Conservation (phyloP, 441 rosid genomes). For the Gossypium davidsonii region DNA sequence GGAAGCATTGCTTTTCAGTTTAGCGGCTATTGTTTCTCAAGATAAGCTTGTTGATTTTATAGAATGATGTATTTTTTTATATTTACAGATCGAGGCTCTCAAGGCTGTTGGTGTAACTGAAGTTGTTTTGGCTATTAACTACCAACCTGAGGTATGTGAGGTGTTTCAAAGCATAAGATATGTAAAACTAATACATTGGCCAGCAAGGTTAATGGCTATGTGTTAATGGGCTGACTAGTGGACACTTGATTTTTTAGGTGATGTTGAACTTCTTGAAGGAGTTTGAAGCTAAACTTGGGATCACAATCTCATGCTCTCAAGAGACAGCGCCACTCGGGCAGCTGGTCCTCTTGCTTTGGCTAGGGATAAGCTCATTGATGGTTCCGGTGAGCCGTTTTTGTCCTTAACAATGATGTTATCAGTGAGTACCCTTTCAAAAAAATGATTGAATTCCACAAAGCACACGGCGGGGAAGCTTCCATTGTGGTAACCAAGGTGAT, state of each 20-base stretch:
- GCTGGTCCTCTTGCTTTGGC: constrained; percentile 98
- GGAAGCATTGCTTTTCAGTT: background rate
- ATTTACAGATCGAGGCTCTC: constrained; percentile 81
- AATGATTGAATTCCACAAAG: constrained; percentile 82
- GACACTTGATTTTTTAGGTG: constrained; percentile 38
- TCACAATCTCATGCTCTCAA: constrained; percentile 88
- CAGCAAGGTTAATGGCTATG: background rate
- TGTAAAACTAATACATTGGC: background rate
- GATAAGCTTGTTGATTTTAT: background rate
- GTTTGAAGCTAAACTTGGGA: constrained; percentile 81
- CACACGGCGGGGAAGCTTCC: constrained; percentile 95
- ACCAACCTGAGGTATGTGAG: constrained; percentile 78
- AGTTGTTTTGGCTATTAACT: constrained; percentile 91
- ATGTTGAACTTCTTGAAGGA: constrained; percentile 92
- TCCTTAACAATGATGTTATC: constrained; percentile 95
- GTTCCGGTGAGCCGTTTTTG: constrained; percentile 85
- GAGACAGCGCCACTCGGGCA: constrained; percentile 97
- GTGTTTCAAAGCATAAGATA: background rate
- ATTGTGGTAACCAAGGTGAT: constrained; percentile 97
- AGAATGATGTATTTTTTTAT: constrained; percentile 6
- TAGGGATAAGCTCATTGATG: constrained; percentile 74
- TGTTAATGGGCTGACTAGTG: constrained; percentile 9
- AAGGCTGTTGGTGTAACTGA: constrained; percentile 86
- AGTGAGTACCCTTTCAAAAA: constrained; percentile 84
- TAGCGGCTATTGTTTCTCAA: background rate